Evolutionary conservation across 352 stramenopile species (phyloP).

Genomic region (Phytophthora pistaciae): DNA sequence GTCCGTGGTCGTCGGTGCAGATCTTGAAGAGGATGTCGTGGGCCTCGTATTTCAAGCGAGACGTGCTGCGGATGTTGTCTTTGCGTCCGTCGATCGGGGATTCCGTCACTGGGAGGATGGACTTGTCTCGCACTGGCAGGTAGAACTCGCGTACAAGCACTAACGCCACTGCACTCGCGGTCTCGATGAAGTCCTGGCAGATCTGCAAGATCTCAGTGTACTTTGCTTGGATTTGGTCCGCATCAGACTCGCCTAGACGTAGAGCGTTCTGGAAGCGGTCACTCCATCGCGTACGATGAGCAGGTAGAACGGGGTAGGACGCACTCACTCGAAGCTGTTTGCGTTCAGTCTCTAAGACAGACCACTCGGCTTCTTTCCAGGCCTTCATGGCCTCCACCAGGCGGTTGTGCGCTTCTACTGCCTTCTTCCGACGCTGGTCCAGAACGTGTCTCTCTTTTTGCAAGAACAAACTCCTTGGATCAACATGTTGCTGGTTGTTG

Average conservation of each 20-base stretch:
- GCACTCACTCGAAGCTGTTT: conserved; percentile 56
- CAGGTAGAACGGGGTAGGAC: conserved; percentile 55
- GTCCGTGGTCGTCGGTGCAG: conserved; percentile 90
- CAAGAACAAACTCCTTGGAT: conserved; percentile 49
- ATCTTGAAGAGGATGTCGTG: conserved; percentile 93
- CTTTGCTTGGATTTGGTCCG: conserved; percentile 68
- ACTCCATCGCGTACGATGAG: conserved; percentile 66
- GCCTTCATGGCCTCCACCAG: conserved; percentile 72
- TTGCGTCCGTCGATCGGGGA: conserved; percentile 74
- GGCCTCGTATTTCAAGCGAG: conserved; percentile 81
- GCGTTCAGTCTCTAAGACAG: conserved; percentile 59
- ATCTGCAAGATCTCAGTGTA: conserved; percentile 89
- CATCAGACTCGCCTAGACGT: conserved; percentile 42
- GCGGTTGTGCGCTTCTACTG: conserved; percentile 56
- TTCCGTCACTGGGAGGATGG: conserved; percentile 68
- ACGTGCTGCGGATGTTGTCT: conserved; percentile 63
- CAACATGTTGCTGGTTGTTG: conserved; percentile 22
- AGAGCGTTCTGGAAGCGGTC: conserved; percentile 72
- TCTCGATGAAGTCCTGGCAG: conserved; percentile 91
- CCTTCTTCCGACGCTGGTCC: conserved; percentile 59
- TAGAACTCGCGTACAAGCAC: conserved; percentile 87
- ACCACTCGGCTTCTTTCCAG: conserved; percentile 82
- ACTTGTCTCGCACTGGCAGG: conserved; percentile 81
- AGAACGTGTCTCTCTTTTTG: conserved; percentile 68
- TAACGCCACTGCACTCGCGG: conserved; percentile 66